Evolutionary conservation across 2,329 filamentous ascomycete genomes (phyloP), one percentile per base, ranked within the genome.

Genomic region (Fusarium dimerum): DNA sequence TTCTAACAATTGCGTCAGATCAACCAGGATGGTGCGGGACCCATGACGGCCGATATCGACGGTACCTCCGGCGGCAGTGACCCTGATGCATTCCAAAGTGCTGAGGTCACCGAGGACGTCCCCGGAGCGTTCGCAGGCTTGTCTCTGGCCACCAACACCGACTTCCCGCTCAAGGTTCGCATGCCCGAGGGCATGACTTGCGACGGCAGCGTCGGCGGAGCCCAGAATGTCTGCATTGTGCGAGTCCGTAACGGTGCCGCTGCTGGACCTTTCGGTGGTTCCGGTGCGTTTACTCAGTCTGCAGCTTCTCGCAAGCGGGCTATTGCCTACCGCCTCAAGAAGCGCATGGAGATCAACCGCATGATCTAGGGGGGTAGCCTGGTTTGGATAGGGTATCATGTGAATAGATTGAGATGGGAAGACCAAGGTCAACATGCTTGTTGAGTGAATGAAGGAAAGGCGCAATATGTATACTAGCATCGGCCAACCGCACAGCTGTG

Each of bases 141-240:
- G 30, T 86, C 83, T 2, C 73, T 75, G 17, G 82, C 83, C 39
- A 77, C 78, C 46, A 83, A 78, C 64, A 86, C 78, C 62, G 85
- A 88, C 61, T 89, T 87, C 74, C 81, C 81, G 45, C 71, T 88
- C 63, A 80, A 78, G 56, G 79, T 88, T 50, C 78, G 85, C 69
- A 86, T 88, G 81, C 85, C 86, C 18, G 56, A 67, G n/a, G 86
- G 85, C 48, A 88, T 87, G 84, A 86, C 82, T 29, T 89, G 86
- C 71, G 76, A 79, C 29, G 86, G 77, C 50, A 76, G 74, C 41
- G 81, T 80, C 8, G 85, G 78, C 47, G 83, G 82, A 26, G 84
- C 78, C 13, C 62, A 74, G 54, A 83, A 84, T 62, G 84, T 88
- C 61, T 89, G 86, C 73, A 71, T 88, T 52, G 83, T 85, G 32